Percentiles rank a stretch among this genome's conserved stretches.
These are phyloP conservation scores for Sistotremastrum suecicum DNA, from an alignment of 768 basidiomycete species.

Conservation along the genomic window DNA sequence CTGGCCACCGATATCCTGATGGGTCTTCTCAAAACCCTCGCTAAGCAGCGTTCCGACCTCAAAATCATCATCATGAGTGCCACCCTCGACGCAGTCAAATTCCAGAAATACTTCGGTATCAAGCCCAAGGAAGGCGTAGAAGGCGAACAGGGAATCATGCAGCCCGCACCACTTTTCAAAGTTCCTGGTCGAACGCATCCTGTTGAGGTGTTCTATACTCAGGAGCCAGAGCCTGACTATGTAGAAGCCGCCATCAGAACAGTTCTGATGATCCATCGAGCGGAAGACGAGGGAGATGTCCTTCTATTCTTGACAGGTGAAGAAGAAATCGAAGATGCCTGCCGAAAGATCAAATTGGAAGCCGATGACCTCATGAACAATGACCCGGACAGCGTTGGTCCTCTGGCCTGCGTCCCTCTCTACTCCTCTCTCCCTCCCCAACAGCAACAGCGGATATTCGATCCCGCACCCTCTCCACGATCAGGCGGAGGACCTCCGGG, in stretches of 20 bases:
- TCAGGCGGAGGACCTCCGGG: conserved; percentile 62
- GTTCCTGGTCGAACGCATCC: conserved; percentile 90
- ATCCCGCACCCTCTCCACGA: conserved; percentile 58
- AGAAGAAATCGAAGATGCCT: conserved; percentile 96
- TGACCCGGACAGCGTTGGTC: conserved; percentile 66
- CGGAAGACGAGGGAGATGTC: conserved; percentile 86
- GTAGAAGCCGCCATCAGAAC: conserved; percentile 95
- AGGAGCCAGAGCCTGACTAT: conserved; percentile 89
- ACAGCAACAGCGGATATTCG: conserved; percentile 96
- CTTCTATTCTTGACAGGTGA: conserved; percentile 95
- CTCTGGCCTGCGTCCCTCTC: conserved; percentile 78
- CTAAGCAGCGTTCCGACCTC: conserved; percentile 69
- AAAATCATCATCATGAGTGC: conserved; percentile 99
- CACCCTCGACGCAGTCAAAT: conserved; percentile 91
- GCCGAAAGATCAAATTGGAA: conserved; percentile 83
- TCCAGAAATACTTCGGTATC: conserved; percentile 82
- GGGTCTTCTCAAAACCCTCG: conserved; percentile 83
- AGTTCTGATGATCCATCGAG: conserved; percentile 92
- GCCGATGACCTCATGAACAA: conserved; percentile 70
- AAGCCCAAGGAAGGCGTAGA: conserved; percentile 21
- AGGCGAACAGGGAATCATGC: conserved; percentile 11
- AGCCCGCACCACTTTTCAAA: conserved; percentile 67
- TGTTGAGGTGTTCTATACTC: conserved; percentile 90
- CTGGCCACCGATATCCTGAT: conserved; percentile 97
- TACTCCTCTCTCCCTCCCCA: conserved; percentile 91